phyloP scores from a whole-genome alignment of 2,329 filamentous ascomycete genomes.

The Penicillium sp. region DNA sequence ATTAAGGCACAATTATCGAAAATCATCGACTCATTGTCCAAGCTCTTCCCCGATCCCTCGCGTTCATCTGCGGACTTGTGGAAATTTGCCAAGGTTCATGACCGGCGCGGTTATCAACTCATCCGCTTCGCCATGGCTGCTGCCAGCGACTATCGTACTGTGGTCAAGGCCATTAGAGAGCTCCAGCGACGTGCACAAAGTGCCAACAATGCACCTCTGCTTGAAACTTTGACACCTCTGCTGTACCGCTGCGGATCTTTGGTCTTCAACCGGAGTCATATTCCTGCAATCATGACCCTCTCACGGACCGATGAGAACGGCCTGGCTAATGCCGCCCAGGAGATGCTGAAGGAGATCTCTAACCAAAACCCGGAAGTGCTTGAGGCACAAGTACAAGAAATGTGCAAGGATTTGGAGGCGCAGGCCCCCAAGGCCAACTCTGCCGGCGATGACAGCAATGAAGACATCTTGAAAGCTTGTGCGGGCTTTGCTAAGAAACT shows the following conservation, averaged over 20 bases:
- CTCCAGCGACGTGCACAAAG: slow-evolving; percentile 74
- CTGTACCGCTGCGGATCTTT: slow-evolving; percentile 79
- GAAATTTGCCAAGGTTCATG: slow-evolving; percentile 86
- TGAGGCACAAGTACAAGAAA: slow-evolving; percentile 83
- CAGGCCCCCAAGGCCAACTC: slow-evolving; percentile 68
- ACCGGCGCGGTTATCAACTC: slow-evolving; percentile 83
- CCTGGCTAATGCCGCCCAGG: slow-evolving; percentile 73
- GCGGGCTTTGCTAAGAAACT: slow-evolving; percentile 86
- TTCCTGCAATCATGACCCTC: slow-evolving; percentile 82
- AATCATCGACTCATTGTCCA: slow-evolving; percentile 67
- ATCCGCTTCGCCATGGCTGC: slow-evolving; percentile 79
- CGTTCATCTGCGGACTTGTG: slow-evolving; percentile 72
- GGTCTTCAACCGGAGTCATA: slow-evolving; percentile 90
- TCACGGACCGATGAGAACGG: slow-evolving; percentile 78
- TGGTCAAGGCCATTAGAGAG: slow-evolving; percentile 85
- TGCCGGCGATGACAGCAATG: slow-evolving; percentile 66
- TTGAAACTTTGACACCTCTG: slow-evolving; percentile 76
- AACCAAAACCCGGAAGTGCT: slow-evolving; percentile 83
- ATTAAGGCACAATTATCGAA: slow-evolving; percentile 66
- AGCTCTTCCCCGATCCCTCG: slow-evolving; percentile 69
- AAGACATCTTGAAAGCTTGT: slow-evolving; percentile 89
- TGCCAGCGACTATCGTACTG: slow-evolving; percentile 86
- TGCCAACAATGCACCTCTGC: slow-evolving; percentile 56
- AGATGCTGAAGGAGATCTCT: slow-evolving; percentile 88
- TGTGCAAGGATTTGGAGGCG: slow-evolving; percentile 79